Base-by-base conservation (phyloP, 306 rosid genomes). In the Carpinus viminea region DNA sequence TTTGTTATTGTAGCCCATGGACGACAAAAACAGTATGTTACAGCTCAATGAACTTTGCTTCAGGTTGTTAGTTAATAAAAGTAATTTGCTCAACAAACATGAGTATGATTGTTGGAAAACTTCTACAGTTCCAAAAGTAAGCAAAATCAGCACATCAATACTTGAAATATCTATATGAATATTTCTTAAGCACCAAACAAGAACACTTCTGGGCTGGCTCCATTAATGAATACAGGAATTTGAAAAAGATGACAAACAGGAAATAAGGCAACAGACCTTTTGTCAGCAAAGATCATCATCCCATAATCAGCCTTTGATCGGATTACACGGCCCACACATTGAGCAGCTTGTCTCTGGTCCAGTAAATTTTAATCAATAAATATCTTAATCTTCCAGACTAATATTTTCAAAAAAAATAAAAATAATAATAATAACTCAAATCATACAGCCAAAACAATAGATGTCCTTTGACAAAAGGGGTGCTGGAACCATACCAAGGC, bases 271-370 rank as follows among this genome's bases (percentile, higher is more conserved):
- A 71, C 81, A 15, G 79, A 93, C 99, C 98, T 89, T 82, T 95
- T 95, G 88, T 91, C 98, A 3, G 98, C 98, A 80, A 95, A 95
- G 81, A 95, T 91, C 98, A 93, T 95, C 98, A 95, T 95, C 46
- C 98, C 98, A 62, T 92, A 95, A 86, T 95, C 98, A 18, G 99
- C 98, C 86, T 95, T 95, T 20, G 99, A 95, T 34, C 98, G 90
- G 78, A 95, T 95, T 55, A 91, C 99, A 75, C 98, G 92, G 15
- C 99, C 97, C 62, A 95, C 99, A 68, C 99, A 95, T 82, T 93
- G 99, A 60, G 98, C 99, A 75, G 99, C 98, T 86, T 93, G 99
- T 83, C 99, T 93, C 99, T 91, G 92, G 20, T 74, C 81, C 85
- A 59, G 18, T 62, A 75, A 69, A 74, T 50, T 28, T 13, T 47